These are phyloP conservation scores for Colletotrichum lindemuthianum DNA, from an alignment of 2,329 filamentous ascomycete species.

Conservation along the genomic window DNA sequence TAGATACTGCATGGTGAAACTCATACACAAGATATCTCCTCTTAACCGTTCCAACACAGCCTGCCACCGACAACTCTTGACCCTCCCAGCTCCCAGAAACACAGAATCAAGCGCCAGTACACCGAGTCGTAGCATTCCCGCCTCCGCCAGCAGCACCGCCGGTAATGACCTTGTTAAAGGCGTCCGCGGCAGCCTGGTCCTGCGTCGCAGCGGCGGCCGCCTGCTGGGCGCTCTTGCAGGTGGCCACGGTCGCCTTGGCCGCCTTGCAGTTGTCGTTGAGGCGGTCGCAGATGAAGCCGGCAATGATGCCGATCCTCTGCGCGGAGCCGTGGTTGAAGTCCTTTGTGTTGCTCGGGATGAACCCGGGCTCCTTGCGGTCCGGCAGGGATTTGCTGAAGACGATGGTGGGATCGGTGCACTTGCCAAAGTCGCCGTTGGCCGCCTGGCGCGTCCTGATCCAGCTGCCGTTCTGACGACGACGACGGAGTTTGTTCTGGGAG, in stretches of 20 bases:
- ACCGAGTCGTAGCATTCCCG: conserved; percentile 3
- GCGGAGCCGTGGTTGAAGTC: conserved; percentile 65
- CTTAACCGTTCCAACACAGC: not conserved
- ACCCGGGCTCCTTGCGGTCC: conserved; percentile 55
- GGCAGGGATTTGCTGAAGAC: conserved; percentile 59
- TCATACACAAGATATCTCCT: too few species aligned
- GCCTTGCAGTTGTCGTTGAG: conserved; percentile 45
- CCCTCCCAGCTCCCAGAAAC: not conserved
- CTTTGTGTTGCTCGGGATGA: conserved; percentile 49
- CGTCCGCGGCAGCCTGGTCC: conserved; percentile 40
- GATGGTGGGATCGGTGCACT: conserved; percentile 59
- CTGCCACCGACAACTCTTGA: not conserved
- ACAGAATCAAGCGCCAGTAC: too few species aligned
- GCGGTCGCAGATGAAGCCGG: conserved; percentile 58
- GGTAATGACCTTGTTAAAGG: conserved; percentile 39
- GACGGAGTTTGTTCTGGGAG: conserved; percentile 38
- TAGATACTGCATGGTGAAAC: too few species aligned
- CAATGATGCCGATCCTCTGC: conserved; percentile 50
- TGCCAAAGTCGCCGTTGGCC: conserved; percentile 56
- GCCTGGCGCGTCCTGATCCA: conserved; percentile 28
- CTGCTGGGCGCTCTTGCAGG: conserved; percentile 34
- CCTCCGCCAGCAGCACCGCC: conserved; percentile 17
- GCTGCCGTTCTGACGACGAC: conserved; percentile 21
- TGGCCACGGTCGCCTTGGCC: conserved; percentile 12
- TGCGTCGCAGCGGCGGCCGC: conserved; percentile 37